phyloP scores from a whole-genome alignment of 106 monocot species.

The Phalaenopsis equestris region DNA sequence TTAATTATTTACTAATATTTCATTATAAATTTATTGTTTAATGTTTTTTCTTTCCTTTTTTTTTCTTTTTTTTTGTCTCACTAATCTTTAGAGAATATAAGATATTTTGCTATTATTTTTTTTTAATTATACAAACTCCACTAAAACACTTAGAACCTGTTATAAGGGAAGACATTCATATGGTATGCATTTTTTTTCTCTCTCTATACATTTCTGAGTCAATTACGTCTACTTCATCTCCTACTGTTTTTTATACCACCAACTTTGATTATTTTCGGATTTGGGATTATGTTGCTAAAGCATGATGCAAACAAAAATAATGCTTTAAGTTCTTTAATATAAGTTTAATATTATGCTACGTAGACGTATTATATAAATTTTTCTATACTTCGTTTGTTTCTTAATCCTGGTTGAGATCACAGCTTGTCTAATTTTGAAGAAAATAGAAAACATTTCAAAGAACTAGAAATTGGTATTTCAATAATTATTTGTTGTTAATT shows the following conservation, averaged over 20 bases:
- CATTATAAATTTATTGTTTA: neutral
- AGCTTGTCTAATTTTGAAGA: neutral
- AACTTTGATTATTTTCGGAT: too few relatives aligned
- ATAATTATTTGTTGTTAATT: neutral
- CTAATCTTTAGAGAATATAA: neutral
- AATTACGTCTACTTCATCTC: too few relatives aligned
- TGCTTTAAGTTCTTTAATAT: too few relatives aligned
- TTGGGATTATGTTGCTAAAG: too few relatives aligned
- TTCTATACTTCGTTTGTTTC: too few relatives aligned
- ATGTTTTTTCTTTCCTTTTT: neutral
- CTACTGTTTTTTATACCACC: too few relatives aligned
- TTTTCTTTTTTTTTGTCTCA: neutral
- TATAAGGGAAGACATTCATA: slow-evolving; percentile 51
- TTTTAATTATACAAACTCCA: slow-evolving; percentile 19
- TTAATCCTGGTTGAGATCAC: too few relatives aligned
- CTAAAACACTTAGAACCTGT: slow-evolving; percentile 37
- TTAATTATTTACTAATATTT: neutral
- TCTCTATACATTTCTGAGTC: too few relatives aligned
- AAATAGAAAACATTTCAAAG: slow-evolving; percentile 17
- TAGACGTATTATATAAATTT: too few relatives aligned
- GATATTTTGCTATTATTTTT: neutral
- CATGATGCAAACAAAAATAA: too few relatives aligned
- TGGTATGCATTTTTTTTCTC: slow-evolving; percentile 12
- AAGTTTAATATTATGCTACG: too few relatives aligned
- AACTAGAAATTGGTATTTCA: too few relatives aligned